Percentiles rank a stretch among this genome's conserved stretches.
These are phyloP conservation scores for Inga leiocalycina DNA, from an alignment of 306 rosid genomes.

Conservation along the genomic window DNA sequence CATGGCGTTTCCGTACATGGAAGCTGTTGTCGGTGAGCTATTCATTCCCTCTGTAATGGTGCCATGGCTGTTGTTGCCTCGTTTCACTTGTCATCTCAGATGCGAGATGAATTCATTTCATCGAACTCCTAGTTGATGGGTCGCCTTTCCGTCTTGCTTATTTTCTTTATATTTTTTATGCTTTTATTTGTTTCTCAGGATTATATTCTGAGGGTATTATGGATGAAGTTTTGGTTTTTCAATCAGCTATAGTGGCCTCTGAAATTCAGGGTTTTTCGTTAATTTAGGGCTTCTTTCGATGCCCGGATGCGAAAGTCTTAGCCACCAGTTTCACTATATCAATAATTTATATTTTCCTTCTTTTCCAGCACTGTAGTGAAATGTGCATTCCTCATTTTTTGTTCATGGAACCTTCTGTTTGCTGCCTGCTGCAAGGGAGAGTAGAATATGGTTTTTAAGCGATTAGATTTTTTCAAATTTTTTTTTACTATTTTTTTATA, in stretches of 20 bases:
- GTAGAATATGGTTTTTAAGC: background rate
- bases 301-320: background rate
- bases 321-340: too few relatives aligned
- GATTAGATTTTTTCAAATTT: background rate
- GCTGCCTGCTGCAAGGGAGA: background rate
- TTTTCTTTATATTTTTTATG: background rate
- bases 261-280: constrained; percentile 12
- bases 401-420: background rate
- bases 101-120: constrained; percentile 20
- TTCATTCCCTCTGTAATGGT: background rate
- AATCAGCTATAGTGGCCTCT: constrained; percentile 16
- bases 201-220: background rate
- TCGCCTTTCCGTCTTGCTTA: constrained; percentile 15
- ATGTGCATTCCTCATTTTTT: background rate
- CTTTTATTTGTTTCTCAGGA: background rate
- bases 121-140: constrained; percentile 3
- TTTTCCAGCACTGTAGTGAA: background rate
- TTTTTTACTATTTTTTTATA: background rate
- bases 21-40: constrained; percentile 85
- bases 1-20: constrained; percentile 96
- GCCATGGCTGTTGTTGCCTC: background rate
- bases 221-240: constrained; percentile 12
- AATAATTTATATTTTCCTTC: background rate
- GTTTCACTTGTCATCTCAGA: background rate
- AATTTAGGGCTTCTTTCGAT: constrained; percentile 21